Conservation (phyloP, 2,329 filamentous ascomycete genomes). For the Neopestalotiopsis rosae region DNA sequence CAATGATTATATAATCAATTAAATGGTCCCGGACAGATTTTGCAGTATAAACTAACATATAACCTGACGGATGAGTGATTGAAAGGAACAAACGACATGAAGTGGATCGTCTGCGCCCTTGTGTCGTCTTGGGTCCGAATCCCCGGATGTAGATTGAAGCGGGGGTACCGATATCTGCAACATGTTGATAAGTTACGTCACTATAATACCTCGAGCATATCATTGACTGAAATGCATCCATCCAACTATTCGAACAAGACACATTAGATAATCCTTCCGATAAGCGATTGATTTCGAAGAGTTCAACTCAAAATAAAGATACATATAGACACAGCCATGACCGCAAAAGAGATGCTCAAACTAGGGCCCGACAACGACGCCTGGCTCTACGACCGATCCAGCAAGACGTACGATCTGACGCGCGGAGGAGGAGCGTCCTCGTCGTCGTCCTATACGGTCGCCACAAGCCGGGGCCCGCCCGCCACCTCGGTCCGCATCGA, state of each 20-base stretch:
- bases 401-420: slow-evolving; percentile 34
- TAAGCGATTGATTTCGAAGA: background rate
- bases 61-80: too few relatives aligned
- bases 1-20: background rate
- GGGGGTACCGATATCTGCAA: background rate
- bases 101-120: background rate
- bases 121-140: background rate
- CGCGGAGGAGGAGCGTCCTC: slow-evolving; percentile 20
- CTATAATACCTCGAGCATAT: background rate
- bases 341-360: slow-evolving; percentile 21
- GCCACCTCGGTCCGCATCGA: slow-evolving; percentile 43
- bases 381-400: slow-evolving; percentile 36
- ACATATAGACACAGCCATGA: slow-evolving; percentile 20
- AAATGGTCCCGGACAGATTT: too few relatives aligned
- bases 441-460: slow-evolving; percentile 25
- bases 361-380: slow-evolving; percentile 36
- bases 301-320: background rate
- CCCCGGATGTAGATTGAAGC: background rate
- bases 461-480: slow-evolving; percentile 33
- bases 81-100: too few relatives aligned
- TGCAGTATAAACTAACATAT: too few relatives aligned
- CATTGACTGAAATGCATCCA: too few relatives aligned
- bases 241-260: background rate
- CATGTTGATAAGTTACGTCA: background rate
- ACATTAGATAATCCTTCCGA: background rate